A percentile compares a stretch with the other conserved stretches of the same genome.
Conservation (phyloP, 306 rosid species). For the Pueraria montana region DNA sequence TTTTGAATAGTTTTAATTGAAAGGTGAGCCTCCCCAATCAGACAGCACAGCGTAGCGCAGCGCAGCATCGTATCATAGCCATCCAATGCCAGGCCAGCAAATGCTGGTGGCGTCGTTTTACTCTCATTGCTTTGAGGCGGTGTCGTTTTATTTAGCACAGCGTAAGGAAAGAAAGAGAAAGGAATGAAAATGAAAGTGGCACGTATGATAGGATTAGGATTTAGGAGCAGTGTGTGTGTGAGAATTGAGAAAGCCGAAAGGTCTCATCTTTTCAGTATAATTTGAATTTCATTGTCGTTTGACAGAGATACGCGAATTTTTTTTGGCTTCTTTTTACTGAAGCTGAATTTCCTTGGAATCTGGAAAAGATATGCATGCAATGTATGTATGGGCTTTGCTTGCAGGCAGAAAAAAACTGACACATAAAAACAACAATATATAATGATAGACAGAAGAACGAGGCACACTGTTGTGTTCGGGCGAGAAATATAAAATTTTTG, state of each 20-base stretch:
- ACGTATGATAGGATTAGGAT: not conserved
- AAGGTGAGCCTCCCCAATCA: conserved; percentile 54
- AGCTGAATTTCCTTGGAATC: conserved; percentile 56
- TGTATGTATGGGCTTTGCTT: conserved; percentile 40
- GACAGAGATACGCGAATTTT: conserved; percentile 30
- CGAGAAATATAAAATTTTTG: not conserved
- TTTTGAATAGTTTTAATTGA: conserved; percentile 37
- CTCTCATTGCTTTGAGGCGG: conserved; percentile 8
- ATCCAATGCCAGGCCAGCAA: conserved; percentile 3
- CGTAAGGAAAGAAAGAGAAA: not conserved
- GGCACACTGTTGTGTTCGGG: conserved; percentile 27
- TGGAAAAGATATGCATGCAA: conserved; percentile 50
- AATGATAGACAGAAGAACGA: conserved; percentile 48
- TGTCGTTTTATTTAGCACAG: conserved; percentile 40
- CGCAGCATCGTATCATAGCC: not conserved
- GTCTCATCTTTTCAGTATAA: conserved; percentile 44
- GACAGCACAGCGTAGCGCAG: conserved; percentile 43
- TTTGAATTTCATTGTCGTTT: conserved; percentile 18
- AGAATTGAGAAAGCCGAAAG: conserved; percentile 27
- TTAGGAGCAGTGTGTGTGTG: not conserved
- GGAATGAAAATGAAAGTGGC: not conserved
- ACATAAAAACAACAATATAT: conserved; percentile 41
- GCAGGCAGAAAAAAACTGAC: conserved; percentile 51
- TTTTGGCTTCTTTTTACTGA: not conserved
- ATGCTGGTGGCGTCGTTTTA: conserved; percentile 52